Conservation (phyloP, 257 asterid species). For the Galeopsis tetrahit region DNA sequence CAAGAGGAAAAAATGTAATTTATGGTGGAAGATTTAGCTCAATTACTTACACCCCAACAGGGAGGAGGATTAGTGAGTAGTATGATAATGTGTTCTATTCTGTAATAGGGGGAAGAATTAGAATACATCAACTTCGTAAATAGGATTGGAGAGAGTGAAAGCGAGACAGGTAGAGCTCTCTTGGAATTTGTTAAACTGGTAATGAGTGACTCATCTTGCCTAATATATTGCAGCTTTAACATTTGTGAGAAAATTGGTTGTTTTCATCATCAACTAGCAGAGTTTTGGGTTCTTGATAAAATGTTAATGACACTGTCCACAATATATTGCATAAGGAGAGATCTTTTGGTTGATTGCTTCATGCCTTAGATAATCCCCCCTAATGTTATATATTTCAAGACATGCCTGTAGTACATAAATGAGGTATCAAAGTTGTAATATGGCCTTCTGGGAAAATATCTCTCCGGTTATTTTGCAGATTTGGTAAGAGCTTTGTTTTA, state of each 20-base stretch:
- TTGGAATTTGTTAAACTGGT: no score
- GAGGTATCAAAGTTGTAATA: not conserved
- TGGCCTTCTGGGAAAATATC: not conserved
- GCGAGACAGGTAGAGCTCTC: not conserved
- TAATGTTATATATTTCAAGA: not conserved
- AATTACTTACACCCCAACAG: not conserved
- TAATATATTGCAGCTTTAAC: no score
- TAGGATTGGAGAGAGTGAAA: not conserved
- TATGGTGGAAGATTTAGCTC: not conserved
- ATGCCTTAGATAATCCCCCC: not conserved
- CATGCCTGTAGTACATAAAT: not conserved
- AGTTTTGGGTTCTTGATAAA: not conserved
- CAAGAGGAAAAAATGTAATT: not conserved
- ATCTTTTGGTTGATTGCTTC: not conserved
- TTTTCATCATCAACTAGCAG: no score
- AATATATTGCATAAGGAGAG: not conserved
- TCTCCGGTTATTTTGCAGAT: conserved; percentile 7
- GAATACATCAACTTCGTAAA: not conserved
- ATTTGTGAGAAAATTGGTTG: no score
- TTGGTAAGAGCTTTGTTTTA: not conserved
- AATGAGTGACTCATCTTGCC: no score
- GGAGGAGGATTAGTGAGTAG: conserved; percentile 2
- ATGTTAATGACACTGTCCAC: not conserved
- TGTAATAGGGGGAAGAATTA: not conserved
- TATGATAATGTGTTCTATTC: not conserved